phyloP scores from a whole-genome alignment of 2,329 filamentous ascomycete genomes.

The Aphanocladium album region DNA sequence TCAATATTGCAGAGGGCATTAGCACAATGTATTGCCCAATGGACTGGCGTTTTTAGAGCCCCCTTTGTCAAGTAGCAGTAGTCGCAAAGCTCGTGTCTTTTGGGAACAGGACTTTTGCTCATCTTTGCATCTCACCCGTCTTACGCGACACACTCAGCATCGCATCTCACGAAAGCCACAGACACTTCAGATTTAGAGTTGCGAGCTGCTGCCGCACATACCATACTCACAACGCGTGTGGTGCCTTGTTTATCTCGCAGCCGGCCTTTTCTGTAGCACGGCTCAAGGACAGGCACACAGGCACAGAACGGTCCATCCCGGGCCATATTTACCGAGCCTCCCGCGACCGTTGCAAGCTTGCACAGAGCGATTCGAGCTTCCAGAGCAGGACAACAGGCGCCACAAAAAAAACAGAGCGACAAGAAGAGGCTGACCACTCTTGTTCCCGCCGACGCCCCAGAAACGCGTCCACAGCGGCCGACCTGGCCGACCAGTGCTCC shows the following conservation, averaged over 20 bases:
- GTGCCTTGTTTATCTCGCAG: background rate
- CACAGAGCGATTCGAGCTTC: background rate
- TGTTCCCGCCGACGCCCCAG: background rate
- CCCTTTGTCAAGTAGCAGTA: background rate
- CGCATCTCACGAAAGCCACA: background rate
- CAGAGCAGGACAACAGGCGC: background rate
- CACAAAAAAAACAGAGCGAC: background rate
- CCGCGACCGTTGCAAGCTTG: background rate
- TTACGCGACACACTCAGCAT: background rate
- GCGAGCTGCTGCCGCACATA: background rate
- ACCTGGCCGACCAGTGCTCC: background rate
- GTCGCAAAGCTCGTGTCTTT: background rate
- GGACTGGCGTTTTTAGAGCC: background rate
- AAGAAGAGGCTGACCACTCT: background rate
- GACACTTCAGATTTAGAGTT: background rate
- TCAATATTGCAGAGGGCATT: background rate
- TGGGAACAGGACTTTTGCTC: too few species aligned
- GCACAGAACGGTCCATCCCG: background rate
- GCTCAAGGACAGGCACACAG: background rate
- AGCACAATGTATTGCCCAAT: background rate
- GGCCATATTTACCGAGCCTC: background rate
- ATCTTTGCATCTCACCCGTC: background rate
- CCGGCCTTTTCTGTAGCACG: background rate
- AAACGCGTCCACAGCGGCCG: constrained; percentile 2
- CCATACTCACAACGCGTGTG: background rate